Evolutionary conservation across 257 asterid genomes (phyloP).

Genomic region (Solanum dulcamara): DNA sequence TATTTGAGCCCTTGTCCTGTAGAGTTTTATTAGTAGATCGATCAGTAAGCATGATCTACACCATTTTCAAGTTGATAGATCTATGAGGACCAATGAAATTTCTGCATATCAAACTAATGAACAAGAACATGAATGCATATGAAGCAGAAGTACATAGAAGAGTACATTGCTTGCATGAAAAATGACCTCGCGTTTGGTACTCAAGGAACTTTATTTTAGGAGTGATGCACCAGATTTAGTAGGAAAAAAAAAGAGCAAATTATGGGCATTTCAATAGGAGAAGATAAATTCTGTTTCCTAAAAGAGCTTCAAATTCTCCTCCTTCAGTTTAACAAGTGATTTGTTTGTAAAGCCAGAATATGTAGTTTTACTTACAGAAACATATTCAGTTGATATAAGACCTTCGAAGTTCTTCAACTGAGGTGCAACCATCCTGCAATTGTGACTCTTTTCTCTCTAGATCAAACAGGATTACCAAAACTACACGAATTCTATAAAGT

Average conservation of each 20-base stretch:
- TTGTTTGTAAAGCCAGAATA: neutral
- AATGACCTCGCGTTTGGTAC: neutral
- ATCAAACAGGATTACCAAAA: neutral
- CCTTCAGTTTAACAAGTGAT: neutral
- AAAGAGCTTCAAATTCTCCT: neutral
- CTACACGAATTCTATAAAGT: neutral
- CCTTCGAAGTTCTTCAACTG: conserved; percentile 46
- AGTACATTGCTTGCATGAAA: neutral
- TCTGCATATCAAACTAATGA: neutral
- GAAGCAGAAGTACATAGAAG: neutral
- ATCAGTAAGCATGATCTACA: neutral
- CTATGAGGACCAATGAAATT: too few relatives aligned
- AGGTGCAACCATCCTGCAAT: conserved; percentile 51
- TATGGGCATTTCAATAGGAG: neutral
- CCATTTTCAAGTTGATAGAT: neutral
- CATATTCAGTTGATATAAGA: conserved; percentile 31
- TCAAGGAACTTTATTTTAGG: neutral
- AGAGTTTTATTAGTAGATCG: neutral
- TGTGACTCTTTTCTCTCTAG: conserved; percentile 1
- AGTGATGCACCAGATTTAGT: neutral
- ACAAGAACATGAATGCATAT: neutral
- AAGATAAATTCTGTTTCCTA: neutral
- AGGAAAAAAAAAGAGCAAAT: neutral
- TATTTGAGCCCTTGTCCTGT: conserved; percentile 43
- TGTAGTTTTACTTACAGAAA: conserved; percentile 19